phyloP scores from a whole-genome alignment of 805 yeast species.

The Kodamaea neixiangensis region DNA sequence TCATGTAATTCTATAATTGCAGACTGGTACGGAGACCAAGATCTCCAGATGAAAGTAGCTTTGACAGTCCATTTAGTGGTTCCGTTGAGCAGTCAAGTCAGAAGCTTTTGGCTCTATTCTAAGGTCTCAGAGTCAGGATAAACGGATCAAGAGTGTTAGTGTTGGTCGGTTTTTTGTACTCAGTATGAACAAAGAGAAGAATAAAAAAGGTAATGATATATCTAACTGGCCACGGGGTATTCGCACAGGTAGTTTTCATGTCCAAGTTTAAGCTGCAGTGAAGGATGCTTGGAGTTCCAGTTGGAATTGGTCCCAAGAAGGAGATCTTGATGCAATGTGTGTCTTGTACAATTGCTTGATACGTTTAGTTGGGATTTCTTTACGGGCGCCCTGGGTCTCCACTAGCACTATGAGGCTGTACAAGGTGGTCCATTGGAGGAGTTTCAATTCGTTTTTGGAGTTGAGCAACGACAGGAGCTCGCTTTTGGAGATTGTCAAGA shows the following conservation, averaged over 20 bases:
- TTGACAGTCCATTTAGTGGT: too few relatives aligned
- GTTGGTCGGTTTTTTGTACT: neutral
- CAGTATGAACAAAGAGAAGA: neutral
- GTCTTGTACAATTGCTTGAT: slow-evolving; percentile 13
- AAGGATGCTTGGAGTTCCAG: neutral
- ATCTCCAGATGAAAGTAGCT: too few relatives aligned
- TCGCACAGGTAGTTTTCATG: neutral
- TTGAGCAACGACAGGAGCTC: slow-evolving; percentile 1
- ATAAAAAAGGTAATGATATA: neutral
- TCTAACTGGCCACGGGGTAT: neutral
- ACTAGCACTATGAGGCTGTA: slow-evolving; percentile 34
- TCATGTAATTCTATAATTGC: neutral
- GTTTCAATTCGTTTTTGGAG: slow-evolving; percentile 35
- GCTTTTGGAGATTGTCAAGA: neutral
- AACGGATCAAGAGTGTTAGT: neutral
- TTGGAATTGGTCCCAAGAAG: slow-evolving; percentile 3
- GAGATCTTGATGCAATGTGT: neutral
- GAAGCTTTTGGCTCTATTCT: neutral
- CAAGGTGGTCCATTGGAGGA: slow-evolving; percentile 34
- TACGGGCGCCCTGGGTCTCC: neutral
- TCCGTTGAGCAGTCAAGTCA: too few relatives aligned
- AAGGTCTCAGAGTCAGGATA: neutral
- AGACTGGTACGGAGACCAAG: neutral
- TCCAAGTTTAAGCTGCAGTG: neutral
- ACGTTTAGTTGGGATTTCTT: slow-evolving; percentile 5